Evolutionary conservation across 306 rosid genomes (phyloP).

Genomic region (Ormosia semicastrata): DNA sequence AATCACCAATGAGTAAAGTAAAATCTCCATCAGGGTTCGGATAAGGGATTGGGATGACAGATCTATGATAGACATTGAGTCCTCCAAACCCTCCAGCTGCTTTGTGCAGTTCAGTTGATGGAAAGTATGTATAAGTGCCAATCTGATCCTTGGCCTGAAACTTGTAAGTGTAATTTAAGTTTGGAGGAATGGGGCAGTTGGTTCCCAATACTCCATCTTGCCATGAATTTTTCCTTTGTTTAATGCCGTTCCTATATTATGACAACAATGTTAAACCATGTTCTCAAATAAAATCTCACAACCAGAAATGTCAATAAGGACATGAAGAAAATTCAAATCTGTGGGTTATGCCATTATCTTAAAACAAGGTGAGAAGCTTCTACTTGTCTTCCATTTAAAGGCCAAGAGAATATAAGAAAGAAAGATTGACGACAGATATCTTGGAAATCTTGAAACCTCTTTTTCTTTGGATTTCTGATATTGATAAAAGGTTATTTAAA

Average conservation of each 20-base stretch:
- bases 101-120: conserved; percentile 80
- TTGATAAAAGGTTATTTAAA: not conserved
- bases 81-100: conserved; percentile 96
- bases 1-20: conserved; percentile 85
- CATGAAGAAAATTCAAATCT: not conserved
- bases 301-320: not conserved
- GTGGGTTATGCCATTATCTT: not conserved
- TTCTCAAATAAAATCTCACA: not conserved
- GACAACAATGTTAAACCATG: conserved; percentile 2
- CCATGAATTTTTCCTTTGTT: conserved; percentile 98
- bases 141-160: conserved; percentile 94
- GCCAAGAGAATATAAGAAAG: not conserved
- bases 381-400: no score
- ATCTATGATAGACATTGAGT: conserved; percentile 71
- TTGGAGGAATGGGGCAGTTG: conserved; percentile 88
- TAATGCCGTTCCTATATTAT: conserved; percentile 79
- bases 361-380: not conserved
- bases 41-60: conserved; percentile 80
- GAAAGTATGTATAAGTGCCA: conserved; percentile 81
- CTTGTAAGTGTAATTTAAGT: conserved; percentile 84
- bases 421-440: not conserved
- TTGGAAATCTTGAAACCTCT: not conserved
- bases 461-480: not conserved
- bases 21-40: conserved; percentile 81
- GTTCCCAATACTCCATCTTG: conserved; percentile 98